Base-by-base conservation (phyloP, 768 basidiomycete species). In the Boletus rubescentipes region DNA sequence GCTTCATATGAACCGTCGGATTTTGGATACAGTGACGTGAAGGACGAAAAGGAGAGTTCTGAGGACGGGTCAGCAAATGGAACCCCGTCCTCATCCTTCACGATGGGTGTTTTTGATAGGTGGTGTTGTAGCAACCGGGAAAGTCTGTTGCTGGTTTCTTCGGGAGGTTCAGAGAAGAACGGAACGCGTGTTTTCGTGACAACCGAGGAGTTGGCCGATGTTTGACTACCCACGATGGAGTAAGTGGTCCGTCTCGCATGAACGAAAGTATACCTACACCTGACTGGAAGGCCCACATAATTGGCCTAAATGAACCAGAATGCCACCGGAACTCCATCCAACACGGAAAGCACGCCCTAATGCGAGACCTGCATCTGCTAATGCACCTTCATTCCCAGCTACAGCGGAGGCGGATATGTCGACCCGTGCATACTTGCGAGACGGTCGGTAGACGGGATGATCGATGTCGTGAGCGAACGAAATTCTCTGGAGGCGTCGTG, bases 321-420 rank as follows among this genome's bases (percentile, higher is more conserved):
- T 77, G 1, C 93, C 93, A 35, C 82, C 79, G 1, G 90, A 87
- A 18, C 95, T 92, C 93, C 94, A 98, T 5, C 91, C 86, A 3
- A 89, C 91, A 52, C 93, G 80, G 70, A 93, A 97, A 12, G 90
- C 91, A 16, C 93, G 82, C 12, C 94, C 94, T 51, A 94, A 74
- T 1, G 89, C 81, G 34, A 98, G 75, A 0, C 93, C 95, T 15
- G 91, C 89, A 70, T 99, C 96, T 11, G 84, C 75, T 40, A 84
- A 72, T 29, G 79, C 75, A 4, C 78, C 81, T 68, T 96, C 93
- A 40, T 76, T 74, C 5, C 82, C 86, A 32, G 74, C 75, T 1
- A 83, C 83, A 15, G 81, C 74, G 11, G 92, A 92, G 10, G 84
- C 80, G 2, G 84, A 79, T 49, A 75, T 79, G 36, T 85, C 84